phyloP scores from a whole-genome alignment of 192 early-diverging fungal genomes.

The Podila epicladia region DNA sequence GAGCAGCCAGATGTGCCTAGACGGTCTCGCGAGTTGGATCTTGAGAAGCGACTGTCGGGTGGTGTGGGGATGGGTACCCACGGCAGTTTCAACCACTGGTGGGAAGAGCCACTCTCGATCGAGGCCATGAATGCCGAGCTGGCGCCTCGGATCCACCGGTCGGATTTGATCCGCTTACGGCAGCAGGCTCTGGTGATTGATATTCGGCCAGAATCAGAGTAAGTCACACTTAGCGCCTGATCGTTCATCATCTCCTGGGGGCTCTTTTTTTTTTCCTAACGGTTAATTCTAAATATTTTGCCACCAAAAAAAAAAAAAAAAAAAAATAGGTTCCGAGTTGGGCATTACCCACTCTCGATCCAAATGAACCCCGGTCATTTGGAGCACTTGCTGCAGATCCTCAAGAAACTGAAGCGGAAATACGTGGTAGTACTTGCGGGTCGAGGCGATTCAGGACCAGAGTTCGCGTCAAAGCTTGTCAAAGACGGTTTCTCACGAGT shows the following conservation, averaged over 20 bases:
- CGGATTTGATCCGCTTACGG: constrained; percentile 57
- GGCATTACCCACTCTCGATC: constrained; percentile 65
- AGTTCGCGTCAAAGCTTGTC: constrained; percentile 63
- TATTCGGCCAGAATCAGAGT: constrained; percentile 65
- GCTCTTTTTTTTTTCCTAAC: neutral
- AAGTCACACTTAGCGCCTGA: constrained; percentile 9
- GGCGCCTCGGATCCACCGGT: constrained; percentile 62
- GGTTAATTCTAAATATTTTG: no score
- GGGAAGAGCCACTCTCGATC: constrained; percentile 59
- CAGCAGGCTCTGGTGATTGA: constrained; percentile 65
- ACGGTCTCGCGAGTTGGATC: constrained; percentile 9
- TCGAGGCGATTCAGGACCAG: constrained; percentile 55
- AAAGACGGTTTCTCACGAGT: constrained; percentile 53
- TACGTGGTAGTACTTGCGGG: constrained; percentile 63
- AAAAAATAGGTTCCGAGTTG: constrained; percentile 54
- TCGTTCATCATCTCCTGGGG: no score
- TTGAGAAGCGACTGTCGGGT: constrained; percentile 19
- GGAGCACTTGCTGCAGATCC: constrained; percentile 46
- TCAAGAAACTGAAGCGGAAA: constrained; percentile 61
- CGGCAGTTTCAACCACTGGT: constrained; percentile 41
- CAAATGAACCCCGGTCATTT: constrained; percentile 58
- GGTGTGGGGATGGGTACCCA: neutral
- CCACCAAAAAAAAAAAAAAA: neutral
- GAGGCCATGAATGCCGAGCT: constrained; percentile 61
- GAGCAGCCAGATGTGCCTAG: constrained; percentile 22